Conservation (phyloP, 441 rosid genomes). For the Pelargonium fulgidum region DNA sequence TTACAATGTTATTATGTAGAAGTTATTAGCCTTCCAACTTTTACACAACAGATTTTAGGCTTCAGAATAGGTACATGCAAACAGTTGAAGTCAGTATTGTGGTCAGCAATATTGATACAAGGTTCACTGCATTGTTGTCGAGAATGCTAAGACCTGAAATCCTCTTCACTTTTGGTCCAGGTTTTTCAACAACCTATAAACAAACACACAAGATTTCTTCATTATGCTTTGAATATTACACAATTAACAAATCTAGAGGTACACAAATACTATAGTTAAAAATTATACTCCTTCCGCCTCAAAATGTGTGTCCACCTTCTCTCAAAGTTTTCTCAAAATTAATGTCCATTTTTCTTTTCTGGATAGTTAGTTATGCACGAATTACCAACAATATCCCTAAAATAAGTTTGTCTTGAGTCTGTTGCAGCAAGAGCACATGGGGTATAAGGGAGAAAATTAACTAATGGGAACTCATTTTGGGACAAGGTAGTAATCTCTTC, state of each 20-base stretch:
- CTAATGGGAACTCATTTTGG: too few relatives aligned
- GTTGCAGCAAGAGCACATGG: too few relatives aligned
- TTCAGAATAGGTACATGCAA: slow-evolving; percentile 57
- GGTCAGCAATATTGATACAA: slow-evolving; percentile 60
- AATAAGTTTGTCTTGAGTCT: too few relatives aligned
- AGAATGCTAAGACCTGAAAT: slow-evolving; percentile 72
- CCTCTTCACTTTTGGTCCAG: slow-evolving; percentile 83
- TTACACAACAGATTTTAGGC: neutral
- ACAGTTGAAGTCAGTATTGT: slow-evolving; percentile 53
- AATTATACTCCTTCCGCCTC: too few relatives aligned
- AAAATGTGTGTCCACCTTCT: too few relatives aligned
- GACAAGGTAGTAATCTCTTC: neutral
- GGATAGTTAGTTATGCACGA: too few relatives aligned
- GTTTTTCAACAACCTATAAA: slow-evolving; percentile 79
- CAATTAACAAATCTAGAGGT: neutral
- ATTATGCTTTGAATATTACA: neutral
- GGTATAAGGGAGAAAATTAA: too few relatives aligned
- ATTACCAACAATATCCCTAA: too few relatives aligned
- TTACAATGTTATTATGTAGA: slow-evolving; percentile 1
- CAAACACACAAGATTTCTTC: neutral
- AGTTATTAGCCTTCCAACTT: neutral
- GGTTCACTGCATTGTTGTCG: slow-evolving; percentile 86
- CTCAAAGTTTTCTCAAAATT: too few relatives aligned
- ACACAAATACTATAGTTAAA: neutral
- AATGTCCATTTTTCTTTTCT: too few relatives aligned